Base-by-base conservation (phyloP, 495 filamentous ascomycete genomes). In the Jackrogersella minutella region DNA sequence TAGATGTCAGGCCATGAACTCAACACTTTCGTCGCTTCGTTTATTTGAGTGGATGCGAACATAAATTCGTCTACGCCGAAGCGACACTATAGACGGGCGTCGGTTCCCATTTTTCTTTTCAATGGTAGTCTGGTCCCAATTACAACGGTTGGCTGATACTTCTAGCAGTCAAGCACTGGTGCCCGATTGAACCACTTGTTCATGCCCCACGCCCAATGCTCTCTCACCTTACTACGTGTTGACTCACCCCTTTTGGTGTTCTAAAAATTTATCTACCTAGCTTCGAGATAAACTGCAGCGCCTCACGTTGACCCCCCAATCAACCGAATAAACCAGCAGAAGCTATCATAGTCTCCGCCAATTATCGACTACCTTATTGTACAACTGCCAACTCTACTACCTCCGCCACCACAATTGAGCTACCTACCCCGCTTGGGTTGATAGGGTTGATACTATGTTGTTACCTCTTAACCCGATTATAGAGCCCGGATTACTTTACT, bases 391-490 rank as follows among this genome's bases (percentile, higher is more conserved):
- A n/a, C n/a, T n/a, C n/a, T n/a, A n/a, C n/a, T n/a, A n/a, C n/a
- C n/a, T n/a, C n/a, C n/a, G n/a, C n/a, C n/a, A n/a, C n/a, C n/a
- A 46, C 41, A 36, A 52, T n/a, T 37, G 49, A 52, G 49, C n/a
- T n/a, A n/a, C n/a, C 49, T 52, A 52, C 49, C 49, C 49, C 49
- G 49, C 49, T 52, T 36, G n/a, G 30, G 30, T 52, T n/a, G 30
- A 22, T 36, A 26, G 16, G 46, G 36, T 1, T 52, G 30, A n/a
- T n/a, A n/a, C n/a, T n/a, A n/a, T n/a, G n/a, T n/a, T n/a, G n/a
- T n/a, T n/a, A n/a, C n/a, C n/a, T n/a, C n/a, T n/a, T n/a, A n/a
- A n/a, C n/a, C n/a, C n/a, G n/a, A n/a, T n/a, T n/a, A n/a, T n/a
- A n/a, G n/a, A n/a, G n/a, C n/a, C n/a, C n/a, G n/a, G n/a, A n/a